Conservation (phyloP, 116 monocot genomes). For the Cymodocea nodosa region DNA sequence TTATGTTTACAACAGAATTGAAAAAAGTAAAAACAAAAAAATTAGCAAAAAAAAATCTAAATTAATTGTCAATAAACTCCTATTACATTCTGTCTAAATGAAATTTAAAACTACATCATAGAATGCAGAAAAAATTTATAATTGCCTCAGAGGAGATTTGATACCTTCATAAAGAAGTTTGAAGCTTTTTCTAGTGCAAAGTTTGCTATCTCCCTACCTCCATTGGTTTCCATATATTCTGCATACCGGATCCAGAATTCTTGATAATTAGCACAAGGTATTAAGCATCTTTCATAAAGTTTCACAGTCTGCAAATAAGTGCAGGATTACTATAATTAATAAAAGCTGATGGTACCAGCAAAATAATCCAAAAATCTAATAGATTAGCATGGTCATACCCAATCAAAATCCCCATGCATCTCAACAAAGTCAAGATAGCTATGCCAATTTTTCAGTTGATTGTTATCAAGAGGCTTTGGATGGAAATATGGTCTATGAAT, state of each 20-base stretch:
- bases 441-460: constrained; percentile 81
- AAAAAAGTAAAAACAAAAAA: no score
- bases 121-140: no score
- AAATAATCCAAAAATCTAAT: neutral
- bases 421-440: constrained; percentile 88
- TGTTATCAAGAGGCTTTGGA: constrained; percentile 62
- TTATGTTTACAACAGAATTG: no score
- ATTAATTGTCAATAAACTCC: no score
- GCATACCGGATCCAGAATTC: constrained; percentile 97
- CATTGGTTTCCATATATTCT: constrained; percentile 64
- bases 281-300: constrained; percentile 97
- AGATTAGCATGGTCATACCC: constrained; percentile 42
- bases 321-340: constrained; percentile 12
- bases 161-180: constrained; percentile 67
- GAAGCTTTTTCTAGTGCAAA: constrained; percentile 51
- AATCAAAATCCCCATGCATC: constrained; percentile 81
- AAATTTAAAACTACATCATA: no score
- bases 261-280: constrained; percentile 95
- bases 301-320: constrained; percentile 69
- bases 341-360: neutral
- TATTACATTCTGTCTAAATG: no score
- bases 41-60: no score
- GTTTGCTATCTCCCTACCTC: constrained; percentile 71
- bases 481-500: constrained; percentile 67
- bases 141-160: neutral